These are phyloP conservation scores for Noccaea caerulescens DNA, from an alignment of 345 rosid species.

Conservation along the genomic window DNA sequence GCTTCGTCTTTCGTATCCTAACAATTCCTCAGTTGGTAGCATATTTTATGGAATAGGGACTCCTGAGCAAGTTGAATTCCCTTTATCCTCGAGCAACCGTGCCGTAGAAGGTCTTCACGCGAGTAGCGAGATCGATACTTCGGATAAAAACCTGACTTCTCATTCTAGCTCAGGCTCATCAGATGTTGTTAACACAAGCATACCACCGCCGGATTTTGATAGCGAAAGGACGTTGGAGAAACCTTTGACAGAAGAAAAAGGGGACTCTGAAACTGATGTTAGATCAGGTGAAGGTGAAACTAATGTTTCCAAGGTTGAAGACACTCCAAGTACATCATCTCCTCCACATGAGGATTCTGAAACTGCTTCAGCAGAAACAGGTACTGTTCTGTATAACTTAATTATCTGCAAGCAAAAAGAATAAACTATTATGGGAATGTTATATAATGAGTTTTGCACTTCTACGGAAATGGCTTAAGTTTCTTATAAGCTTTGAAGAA, in stretches of 20 bases:
- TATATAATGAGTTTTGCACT: background rate
- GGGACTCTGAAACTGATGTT: slow-evolving; percentile 27
- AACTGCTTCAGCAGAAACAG: slow-evolving; percentile 52
- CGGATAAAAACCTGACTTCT: slow-evolving; percentile 5
- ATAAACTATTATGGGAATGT: background rate
- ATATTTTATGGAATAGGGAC: slow-evolving; percentile 64
- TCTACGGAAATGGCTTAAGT: background rate
- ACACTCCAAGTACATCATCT: slow-evolving; percentile 21
- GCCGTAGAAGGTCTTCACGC: slow-evolving; percentile 1
- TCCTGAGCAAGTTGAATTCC: slow-evolving; percentile 39
- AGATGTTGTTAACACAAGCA: background rate
- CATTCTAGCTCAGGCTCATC: slow-evolving; percentile 8
- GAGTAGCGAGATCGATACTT: slow-evolving; percentile 1
- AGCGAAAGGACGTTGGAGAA: slow-evolving; percentile 21
- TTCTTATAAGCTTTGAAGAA: background rate
- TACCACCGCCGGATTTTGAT: slow-evolving; percentile 4
- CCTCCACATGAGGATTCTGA: slow-evolving; percentile 33
- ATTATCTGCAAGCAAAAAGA: background rate
- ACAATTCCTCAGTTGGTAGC: slow-evolving; percentile 57
- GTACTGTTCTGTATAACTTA: slow-evolving; percentile 44
- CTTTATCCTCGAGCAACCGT: slow-evolving; percentile 25
- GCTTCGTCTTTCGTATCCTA: slow-evolving; percentile 65
- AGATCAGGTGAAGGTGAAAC: slow-evolving; percentile 42
- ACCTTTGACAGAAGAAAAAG: slow-evolving; percentile 36
- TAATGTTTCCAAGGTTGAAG: slow-evolving; percentile 36